These are phyloP conservation scores for Uronychia setigera DNA, from an alignment of 73 alveolate genomes.

Conservation along the genomic window DNA sequence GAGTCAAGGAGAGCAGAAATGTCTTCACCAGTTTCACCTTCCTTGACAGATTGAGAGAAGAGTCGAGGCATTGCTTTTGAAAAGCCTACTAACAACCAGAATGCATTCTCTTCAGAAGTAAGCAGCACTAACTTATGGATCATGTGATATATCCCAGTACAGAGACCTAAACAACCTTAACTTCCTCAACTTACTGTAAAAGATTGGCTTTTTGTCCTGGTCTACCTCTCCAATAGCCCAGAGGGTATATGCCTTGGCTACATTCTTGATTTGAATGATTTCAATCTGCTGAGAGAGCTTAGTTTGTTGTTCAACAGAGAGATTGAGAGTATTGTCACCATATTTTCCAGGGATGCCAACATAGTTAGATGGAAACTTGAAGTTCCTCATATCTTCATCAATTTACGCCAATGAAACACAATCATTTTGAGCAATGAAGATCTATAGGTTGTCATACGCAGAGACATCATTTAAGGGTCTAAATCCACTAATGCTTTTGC, in stretches of 20 bases:
- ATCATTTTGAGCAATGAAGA: slow-evolving; percentile 1
- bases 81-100: slow-evolving; percentile 24
- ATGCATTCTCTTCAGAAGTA: slow-evolving; percentile 35
- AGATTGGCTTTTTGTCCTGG: not conserved
- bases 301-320: not conserved
- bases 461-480: not conserved
- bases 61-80: slow-evolving; percentile 17
- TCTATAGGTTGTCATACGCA: not conserved
- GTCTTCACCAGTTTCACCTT: too few species aligned
- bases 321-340: not conserved
- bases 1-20: slow-evolving; percentile 22
- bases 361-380: slow-evolving; percentile 19
- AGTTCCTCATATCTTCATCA: slow-evolving; percentile 38
- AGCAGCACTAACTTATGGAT: slow-evolving; percentile 23
- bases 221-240: not conserved
- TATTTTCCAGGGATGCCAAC: not conserved
- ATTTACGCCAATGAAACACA: slow-evolving; percentile 27
- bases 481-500: too few species aligned
- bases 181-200: not conserved
- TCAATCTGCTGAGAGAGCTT: not conserved
- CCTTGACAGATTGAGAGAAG: slow-evolving; percentile 25
- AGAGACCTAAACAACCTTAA: too few species aligned
- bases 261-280: not conserved
- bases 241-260: not conserved
- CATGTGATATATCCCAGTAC: slow-evolving; percentile 16